These are phyloP conservation scores for Acer saccharum DNA, from an alignment of 345 rosid genomes.

Conservation along the genomic window DNA sequence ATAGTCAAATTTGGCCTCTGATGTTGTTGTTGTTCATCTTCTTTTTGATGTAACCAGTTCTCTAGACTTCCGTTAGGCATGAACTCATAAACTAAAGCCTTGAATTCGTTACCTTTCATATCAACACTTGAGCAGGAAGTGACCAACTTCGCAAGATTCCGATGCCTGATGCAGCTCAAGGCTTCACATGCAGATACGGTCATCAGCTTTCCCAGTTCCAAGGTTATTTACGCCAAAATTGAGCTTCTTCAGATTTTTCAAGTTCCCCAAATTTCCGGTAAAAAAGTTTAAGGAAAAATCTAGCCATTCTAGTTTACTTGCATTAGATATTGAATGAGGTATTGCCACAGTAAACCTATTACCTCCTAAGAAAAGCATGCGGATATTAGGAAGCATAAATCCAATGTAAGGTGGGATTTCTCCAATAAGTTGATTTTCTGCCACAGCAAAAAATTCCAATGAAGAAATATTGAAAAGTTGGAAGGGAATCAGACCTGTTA, in stretches of 20 bases:
- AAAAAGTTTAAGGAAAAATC: background rate
- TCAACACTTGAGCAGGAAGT: slow-evolving; percentile 15
- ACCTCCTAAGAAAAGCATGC: slow-evolving; percentile 1
- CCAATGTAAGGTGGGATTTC: slow-evolving; percentile 27
- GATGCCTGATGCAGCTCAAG: slow-evolving; percentile 19
- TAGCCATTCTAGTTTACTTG: slow-evolving; percentile 19
- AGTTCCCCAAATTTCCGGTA: slow-evolving; percentile 6
- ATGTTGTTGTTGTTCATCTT: background rate
- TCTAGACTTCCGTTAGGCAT: slow-evolving; percentile 18
- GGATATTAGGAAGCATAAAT: slow-evolving; percentile 25
- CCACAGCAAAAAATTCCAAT: slow-evolving; percentile 8
- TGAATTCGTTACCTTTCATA: slow-evolving; percentile 9
- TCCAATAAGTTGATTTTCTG: slow-evolving; percentile 18
- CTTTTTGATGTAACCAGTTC: background rate
- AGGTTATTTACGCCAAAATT: slow-evolving; percentile 29
- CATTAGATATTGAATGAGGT: slow-evolving; percentile 30
- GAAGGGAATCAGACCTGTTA: slow-evolving; percentile 32
- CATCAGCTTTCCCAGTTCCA: slow-evolving; percentile 26
- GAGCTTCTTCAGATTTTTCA: slow-evolving; percentile 21
- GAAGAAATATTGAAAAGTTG: slow-evolving; percentile 25
- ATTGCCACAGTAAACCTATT: slow-evolving; percentile 30
- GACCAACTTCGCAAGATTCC: slow-evolving; percentile 17
- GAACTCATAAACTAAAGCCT: slow-evolving; percentile 20
- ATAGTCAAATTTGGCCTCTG: slow-evolving; percentile 6
- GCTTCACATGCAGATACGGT: slow-evolving; percentile 18